Evolutionary conservation across 2,329 filamentous ascomycete species (phyloP).

Genomic region (Pseudogymnoascus sp.): DNA sequence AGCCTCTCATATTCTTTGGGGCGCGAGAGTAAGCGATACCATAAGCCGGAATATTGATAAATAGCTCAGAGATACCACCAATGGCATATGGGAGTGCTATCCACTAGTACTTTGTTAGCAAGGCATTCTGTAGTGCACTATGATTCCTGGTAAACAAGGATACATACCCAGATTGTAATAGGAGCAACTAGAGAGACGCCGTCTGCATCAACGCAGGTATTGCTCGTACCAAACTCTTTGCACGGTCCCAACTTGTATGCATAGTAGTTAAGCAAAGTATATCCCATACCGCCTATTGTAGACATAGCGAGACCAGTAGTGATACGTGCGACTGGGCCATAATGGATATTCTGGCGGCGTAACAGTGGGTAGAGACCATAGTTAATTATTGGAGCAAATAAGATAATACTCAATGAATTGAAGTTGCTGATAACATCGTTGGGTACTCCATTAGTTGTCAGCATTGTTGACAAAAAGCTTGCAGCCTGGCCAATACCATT

Average conservation of each 20-base stretch:
- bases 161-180: slow-evolving; percentile 53
- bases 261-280: slow-evolving; percentile 46
- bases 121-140: background rate
- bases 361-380: slow-evolving; percentile 57
- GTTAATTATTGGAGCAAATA: slow-evolving; percentile 64
- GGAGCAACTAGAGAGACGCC: slow-evolving; percentile 33
- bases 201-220: slow-evolving; percentile 34
- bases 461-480: slow-evolving; percentile 70
- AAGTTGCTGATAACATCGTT: slow-evolving; percentile 71
- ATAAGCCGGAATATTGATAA: slow-evolving; percentile 51
- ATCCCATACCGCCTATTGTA: slow-evolving; percentile 52
- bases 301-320: slow-evolving; percentile 58
- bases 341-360: slow-evolving; percentile 50
- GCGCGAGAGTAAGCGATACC: slow-evolving; percentile 74
- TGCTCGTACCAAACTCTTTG: slow-evolving; percentile 32
- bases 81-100: slow-evolving; percentile 36
- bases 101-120: background rate
- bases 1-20: slow-evolving; percentile 68
- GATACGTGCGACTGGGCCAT: slow-evolving; percentile 68
- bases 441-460: slow-evolving; percentile 59
- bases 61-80: slow-evolving; percentile 48
- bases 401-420: slow-evolving; percentile 66
- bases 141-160: background rate
- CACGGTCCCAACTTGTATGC: slow-evolving; percentile 56
- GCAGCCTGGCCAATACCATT: slow-evolving; percentile 66